Evolutionary conservation across 1,139 yeast species (phyloP), one percentile per base, ranked within the genome.

Genomic region (Meyerozyma smithsonii): DNA sequence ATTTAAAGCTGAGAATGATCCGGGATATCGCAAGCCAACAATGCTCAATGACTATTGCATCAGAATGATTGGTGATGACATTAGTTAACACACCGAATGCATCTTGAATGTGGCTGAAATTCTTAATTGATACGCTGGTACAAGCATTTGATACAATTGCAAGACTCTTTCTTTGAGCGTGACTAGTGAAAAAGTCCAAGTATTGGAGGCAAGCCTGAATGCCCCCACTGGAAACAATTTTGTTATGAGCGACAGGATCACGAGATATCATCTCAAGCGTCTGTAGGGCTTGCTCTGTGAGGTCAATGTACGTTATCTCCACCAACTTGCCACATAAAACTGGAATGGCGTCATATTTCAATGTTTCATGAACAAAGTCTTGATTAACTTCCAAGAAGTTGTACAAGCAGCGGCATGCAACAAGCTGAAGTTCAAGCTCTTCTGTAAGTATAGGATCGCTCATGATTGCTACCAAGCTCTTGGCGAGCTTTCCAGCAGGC

Each of bases 271-370:
- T 70, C 56, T 84, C 90, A 40, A 84, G 62, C 0, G 94, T 81
- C 49, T 84, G 90, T 35, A 92, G 64, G 0, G 92, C 90, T 59
- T 90, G 97, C 57, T 92, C 98, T 0, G 97, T 95, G 43, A 92
- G 68, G 58, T 92, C 98, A 40, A 92, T 90, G 56, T 79, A 89
- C 42, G 81, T 79, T 15, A 90, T 84, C 49, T 88, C 95, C 47
- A 77, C 58, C 35, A 92, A 62, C 50, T 85, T 85, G 10, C 71
- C 67, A 49, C 86, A 79, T 33, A 92, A 64, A 0, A 77, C 79
- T 32, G 79, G 81, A 10, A 89, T 75, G 1, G 84, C 85, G 36
- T 84, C 81, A 20, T 78, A 78, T 34, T 74, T 71, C 6, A 87
- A 81, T 4, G 89, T 81, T 39, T 74, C 77, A 42, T 76, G 75